Percentiles rank a stretch among this genome's conserved stretches.
These are phyloP conservation scores for Rhizopogon rudus DNA, from an alignment of 768 basidiomycete species.

Conservation along the genomic window DNA sequence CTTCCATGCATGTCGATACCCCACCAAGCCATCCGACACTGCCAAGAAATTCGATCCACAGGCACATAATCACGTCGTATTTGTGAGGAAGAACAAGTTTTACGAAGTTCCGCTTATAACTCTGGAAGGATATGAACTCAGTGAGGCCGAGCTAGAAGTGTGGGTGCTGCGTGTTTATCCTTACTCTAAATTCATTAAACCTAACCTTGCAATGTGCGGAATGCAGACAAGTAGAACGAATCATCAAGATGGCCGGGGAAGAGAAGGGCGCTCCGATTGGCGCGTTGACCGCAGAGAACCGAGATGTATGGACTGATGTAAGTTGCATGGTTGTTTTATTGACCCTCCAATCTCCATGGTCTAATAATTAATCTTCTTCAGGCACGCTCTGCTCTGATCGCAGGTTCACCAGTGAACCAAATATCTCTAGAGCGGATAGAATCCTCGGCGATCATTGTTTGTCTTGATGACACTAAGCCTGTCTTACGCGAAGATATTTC, in stretches of 20 bases:
- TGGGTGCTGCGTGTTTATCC: constrained; percentile 22
- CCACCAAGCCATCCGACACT: constrained; percentile 76
- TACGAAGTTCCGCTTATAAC: constrained; percentile 74
- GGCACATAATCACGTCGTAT: constrained; percentile 82
- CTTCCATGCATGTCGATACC: constrained; percentile 92
- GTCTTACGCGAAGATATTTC: constrained; percentile 78
- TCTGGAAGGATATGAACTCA: constrained; percentile 62
- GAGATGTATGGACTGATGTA: constrained; percentile 87
- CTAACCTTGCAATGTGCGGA: not conserved
- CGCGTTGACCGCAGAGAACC: constrained; percentile 81
- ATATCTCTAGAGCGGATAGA: constrained; percentile 75
- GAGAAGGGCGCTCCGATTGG: constrained; percentile 56
- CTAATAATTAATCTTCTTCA: constrained; percentile 12
- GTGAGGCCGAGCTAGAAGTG: constrained; percentile 78
- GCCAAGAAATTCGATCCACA: constrained; percentile 74
- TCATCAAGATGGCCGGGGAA: constrained; percentile 59
- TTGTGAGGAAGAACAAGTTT: constrained; percentile 88
- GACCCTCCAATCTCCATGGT: not conserved
- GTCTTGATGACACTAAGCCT: constrained; percentile 80
- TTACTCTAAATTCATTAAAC: not conserved
- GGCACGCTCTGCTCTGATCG: constrained; percentile 59
- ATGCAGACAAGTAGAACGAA: constrained; percentile 57
- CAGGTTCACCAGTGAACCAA: constrained; percentile 61
- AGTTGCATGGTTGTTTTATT: constrained; percentile 35
- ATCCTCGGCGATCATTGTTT: constrained; percentile 82